phyloP scores from a whole-genome alignment of 495 filamentous ascomycete genomes.

The Lepraria neglecta region DNA sequence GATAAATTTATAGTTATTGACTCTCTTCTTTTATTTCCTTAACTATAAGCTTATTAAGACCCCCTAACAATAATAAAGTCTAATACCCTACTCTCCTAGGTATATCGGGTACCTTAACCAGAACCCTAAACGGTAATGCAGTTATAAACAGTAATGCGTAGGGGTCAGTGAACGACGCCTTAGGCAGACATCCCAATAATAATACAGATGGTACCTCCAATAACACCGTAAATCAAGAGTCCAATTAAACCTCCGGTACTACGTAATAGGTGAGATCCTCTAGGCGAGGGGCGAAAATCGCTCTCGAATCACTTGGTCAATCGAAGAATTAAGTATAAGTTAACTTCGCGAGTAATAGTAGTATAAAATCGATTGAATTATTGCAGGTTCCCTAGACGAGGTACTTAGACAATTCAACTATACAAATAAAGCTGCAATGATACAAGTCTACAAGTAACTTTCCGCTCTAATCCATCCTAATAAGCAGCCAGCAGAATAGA shows the following conservation, averaged over 20 bases:
- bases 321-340: too few species aligned
- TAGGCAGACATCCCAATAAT: not conserved
- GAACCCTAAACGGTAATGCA: not conserved
- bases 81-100: not conserved
- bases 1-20: too few species aligned
- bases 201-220: conserved; percentile 8
- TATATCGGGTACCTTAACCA: not conserved
- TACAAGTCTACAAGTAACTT: conserved; percentile 8
- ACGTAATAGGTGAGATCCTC: not conserved
- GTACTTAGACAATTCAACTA: too few species aligned
- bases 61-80: not conserved
- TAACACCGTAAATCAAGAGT: conserved; percentile 8
- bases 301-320: too few species aligned
- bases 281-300: too few species aligned
- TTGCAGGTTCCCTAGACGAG: too few species aligned
- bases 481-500: conserved; percentile 4
- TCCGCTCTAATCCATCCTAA: not conserved
- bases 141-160: not conserved
- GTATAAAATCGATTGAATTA: too few species aligned
- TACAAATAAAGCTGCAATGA: not conserved
- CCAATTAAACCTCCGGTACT: conserved; percentile 2
- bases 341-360: too few species aligned
- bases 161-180: not conserved
- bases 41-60: not conserved
- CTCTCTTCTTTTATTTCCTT: too few species aligned